Evolutionary conservation across 495 filamentous ascomycete genomes (phyloP).

Genomic region (Penicillium antarcticum): DNA sequence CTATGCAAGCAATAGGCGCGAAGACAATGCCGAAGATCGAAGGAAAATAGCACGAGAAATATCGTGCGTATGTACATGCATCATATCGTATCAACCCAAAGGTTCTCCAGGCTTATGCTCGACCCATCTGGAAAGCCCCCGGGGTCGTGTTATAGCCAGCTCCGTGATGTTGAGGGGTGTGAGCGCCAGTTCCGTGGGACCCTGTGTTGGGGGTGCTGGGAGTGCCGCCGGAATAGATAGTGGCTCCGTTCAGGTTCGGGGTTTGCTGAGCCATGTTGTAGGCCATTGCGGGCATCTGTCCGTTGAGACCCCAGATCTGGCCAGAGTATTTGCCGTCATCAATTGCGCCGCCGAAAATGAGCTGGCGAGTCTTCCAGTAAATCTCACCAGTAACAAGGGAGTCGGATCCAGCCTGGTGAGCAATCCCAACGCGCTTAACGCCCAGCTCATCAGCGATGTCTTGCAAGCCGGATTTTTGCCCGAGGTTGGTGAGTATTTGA

Average conservation of each 20-base stretch:
- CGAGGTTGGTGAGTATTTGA: constrained; percentile 73
- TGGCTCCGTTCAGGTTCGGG: constrained; percentile 56
- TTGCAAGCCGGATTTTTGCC: constrained; percentile 83
- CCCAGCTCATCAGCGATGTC: constrained; percentile 91
- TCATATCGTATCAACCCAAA: constrained; percentile 27
- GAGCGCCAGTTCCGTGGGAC: constrained; percentile 48
- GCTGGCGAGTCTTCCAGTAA: constrained; percentile 82
- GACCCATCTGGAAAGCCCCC: constrained; percentile 48
- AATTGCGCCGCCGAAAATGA: constrained; percentile 81
- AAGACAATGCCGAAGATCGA: constrained; percentile 28
- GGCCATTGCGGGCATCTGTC: constrained; percentile 48
- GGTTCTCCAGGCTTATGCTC: constrained; percentile 26
- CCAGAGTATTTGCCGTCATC: constrained; percentile 69
- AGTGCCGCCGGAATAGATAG: constrained; percentile 56
- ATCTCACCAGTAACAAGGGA: constrained; percentile 88
- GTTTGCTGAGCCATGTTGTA: constrained; percentile 46
- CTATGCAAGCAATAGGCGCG: constrained; percentile 19
- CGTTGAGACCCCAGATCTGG: constrained; percentile 86
- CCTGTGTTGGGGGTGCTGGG: constrained; percentile 70
- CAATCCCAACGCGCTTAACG: constrained; percentile 76
- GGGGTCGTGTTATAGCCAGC: constrained; percentile 61
- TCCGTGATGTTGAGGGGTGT: constrained; percentile 56
- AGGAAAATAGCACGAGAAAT: constrained; percentile 22
- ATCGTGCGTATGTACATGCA: constrained; percentile 32
- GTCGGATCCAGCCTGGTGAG: constrained; percentile 90